These are phyloP conservation scores for Solanum medicagineum DNA, from an alignment of 257 asterid genomes.

Conservation along the genomic window DNA sequence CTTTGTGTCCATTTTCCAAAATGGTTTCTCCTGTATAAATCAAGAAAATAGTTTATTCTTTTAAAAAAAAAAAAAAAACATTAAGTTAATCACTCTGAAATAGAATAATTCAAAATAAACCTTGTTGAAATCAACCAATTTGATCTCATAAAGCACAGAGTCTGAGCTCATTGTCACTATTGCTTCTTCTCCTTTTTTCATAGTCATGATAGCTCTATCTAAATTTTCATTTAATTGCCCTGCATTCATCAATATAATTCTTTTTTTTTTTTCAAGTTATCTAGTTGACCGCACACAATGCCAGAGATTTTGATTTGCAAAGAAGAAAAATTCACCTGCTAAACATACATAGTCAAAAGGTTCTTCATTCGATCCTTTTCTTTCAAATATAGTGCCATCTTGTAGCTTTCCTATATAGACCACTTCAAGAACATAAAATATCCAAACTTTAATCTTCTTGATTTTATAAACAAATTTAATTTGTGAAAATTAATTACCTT, in stretches of 20 bases:
- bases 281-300: too few species aligned
- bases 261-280: too few species aligned
- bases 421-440: slow-evolving; percentile 15
- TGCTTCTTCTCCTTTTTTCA: slow-evolving; percentile 64
- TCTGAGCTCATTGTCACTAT: slow-evolving; percentile 20
- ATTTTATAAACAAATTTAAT: not conserved
- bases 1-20: slow-evolving; percentile 46
- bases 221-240: slow-evolving; percentile 30
- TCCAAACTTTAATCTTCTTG: not conserved
- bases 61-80: not conserved
- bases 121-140: slow-evolving; percentile 40
- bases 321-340: slow-evolving; percentile 19
- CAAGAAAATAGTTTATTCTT: not conserved
- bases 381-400: slow-evolving; percentile 34
- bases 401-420: slow-evolving; percentile 21
- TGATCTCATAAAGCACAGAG: slow-evolving; percentile 27
- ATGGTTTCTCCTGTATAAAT: slow-evolving; percentile 39
- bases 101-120: not conserved
- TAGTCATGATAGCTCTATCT: slow-evolving; percentile 48
- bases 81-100: not conserved
- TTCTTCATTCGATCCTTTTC: slow-evolving; percentile 32
- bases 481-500: slow-evolving; percentile 17
- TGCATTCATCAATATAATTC: not conserved
- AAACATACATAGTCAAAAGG: slow-evolving; percentile 41
- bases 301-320: not conserved